Evolutionary conservation across 805 yeast genomes (phyloP).

Genomic region (Saturnispora quitensis): DNA sequence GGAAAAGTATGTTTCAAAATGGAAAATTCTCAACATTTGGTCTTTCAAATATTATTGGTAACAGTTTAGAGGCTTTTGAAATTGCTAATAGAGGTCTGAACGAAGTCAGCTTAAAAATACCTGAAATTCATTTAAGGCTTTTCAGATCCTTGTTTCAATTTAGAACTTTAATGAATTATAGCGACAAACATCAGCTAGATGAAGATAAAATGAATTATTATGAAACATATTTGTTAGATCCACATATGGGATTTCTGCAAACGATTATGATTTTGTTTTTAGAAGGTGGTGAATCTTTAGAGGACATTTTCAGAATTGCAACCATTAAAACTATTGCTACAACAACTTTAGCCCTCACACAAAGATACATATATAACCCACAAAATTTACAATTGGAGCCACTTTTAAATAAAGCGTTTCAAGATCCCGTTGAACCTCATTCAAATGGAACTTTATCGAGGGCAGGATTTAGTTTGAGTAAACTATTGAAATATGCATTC

Average conservation of each 20-base stretch:
- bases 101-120: constrained; percentile 3
- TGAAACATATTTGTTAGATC: constrained; percentile 22
- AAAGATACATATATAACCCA: constrained; percentile 12
- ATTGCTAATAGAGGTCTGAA: constrained; percentile 43
- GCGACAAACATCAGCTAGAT: constrained; percentile 7
- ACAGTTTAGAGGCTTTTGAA: constrained; percentile 50
- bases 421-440: constrained; percentile 2
- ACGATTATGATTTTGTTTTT: constrained; percentile 34
- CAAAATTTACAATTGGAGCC: constrained; percentile 18
- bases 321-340: constrained; percentile 18
- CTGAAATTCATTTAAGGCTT: constrained; percentile 22
- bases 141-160: constrained; percentile 37
- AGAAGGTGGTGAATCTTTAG: constrained; percentile 38
- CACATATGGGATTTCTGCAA: constrained; percentile 29
- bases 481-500: not conserved
- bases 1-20: constrained; percentile 12
- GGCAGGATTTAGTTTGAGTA: constrained; percentile 4
- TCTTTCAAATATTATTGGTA: constrained; percentile 29
- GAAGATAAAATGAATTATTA: constrained; percentile 12
- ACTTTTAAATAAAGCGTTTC: constrained; percentile 11
- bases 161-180: constrained; percentile 24
- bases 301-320: constrained; percentile 24
- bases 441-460: not conserved
- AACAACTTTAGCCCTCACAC: constrained; percentile 16
- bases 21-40: constrained; percentile 14